Evolutionary conservation across 805 yeast species (phyloP), one percentile per base, ranked within the genome.

Genomic region (Pichia scutulata): DNA sequence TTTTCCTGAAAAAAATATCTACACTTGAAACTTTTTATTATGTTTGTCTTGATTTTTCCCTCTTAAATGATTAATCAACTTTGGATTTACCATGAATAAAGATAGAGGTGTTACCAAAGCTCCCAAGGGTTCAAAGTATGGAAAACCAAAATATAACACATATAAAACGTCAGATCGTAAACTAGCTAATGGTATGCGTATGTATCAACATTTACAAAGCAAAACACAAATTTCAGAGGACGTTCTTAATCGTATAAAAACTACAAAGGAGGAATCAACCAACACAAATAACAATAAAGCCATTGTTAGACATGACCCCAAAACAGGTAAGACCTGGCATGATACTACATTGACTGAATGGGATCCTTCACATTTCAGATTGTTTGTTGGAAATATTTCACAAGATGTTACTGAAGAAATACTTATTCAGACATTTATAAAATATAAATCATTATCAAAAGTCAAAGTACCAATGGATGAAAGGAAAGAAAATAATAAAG

Each of bases 301-400:
- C 1, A 77, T 74, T 9, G 68, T 68, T 43, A 61, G 82, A 43
- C 51, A 62, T 4, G 77, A 67, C 3, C 60, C 60, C 0, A 80
- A 58, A 44, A 54, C 80, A 1, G 77, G 77, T 8, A 63, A 70
- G 52, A 64, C 60, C 18, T 77, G 82, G 81, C 69, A 71, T 37
- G 81, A 77, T 52, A 52, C 66, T 6, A 55, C 76, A 3, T 62
- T 77, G 21, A 64, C 71, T 6, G 84, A 78, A 41, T 84, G 89
- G 89, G 77, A 84, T 58, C 87, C 89, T 0, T 67, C 71, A 18
- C 89, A 84, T 48, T 86, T 82, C 65, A 68, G 88, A 28, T 67
- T 86, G 21, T 86, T 86, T 65, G 86, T 86, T 8, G 95, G 93
- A 0, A 84, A 86, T 57, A 64, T 86, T 30, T 86, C 88, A 0